Evolutionary conservation across 2,329 filamentous ascomycete species (phyloP).

Genomic region (Fusarium xyrophilum): DNA sequence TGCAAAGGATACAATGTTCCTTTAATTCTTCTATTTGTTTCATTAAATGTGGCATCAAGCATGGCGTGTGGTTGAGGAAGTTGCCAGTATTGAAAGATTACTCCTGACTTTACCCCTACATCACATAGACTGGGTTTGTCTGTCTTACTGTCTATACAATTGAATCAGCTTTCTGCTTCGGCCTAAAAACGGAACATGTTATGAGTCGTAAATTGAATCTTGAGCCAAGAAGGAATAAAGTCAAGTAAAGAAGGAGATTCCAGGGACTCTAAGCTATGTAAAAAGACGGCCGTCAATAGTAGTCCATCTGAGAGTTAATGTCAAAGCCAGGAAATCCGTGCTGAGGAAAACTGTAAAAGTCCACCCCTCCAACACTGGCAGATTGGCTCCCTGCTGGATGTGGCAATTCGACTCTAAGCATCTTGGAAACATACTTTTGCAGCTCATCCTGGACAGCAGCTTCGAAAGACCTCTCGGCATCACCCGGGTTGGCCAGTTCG

Average conservation of each 20-base stretch:
- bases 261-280: neutral
- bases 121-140: slow-evolving; percentile 19
- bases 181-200: neutral
- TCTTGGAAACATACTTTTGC: slow-evolving; percentile 29
- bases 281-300: neutral
- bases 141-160: neutral
- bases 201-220: neutral
- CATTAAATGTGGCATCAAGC: slow-evolving; percentile 22
- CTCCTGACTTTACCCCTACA: slow-evolving; percentile 35
- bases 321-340: slow-evolving; percentile 4
- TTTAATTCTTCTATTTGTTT: slow-evolving; percentile 10
- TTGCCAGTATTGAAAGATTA: slow-evolving; percentile 9
- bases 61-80: slow-evolving; percentile 9
- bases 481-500: slow-evolving; percentile 14
- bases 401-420: slow-evolving; percentile 28
- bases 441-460: slow-evolving; percentile 19
- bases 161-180: neutral
- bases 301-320: slow-evolving; percentile 3
- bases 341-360: slow-evolving; percentile 3
- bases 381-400: slow-evolving; percentile 10
- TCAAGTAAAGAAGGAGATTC: neutral
- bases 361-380: neutral
- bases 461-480: slow-evolving; percentile 35
- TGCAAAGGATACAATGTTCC: neutral
- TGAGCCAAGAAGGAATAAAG: neutral